These are phyloP conservation scores for Blastocystis sp. DNA, from an alignment of 352 stramenopile species.

Conservation along the genomic window DNA sequence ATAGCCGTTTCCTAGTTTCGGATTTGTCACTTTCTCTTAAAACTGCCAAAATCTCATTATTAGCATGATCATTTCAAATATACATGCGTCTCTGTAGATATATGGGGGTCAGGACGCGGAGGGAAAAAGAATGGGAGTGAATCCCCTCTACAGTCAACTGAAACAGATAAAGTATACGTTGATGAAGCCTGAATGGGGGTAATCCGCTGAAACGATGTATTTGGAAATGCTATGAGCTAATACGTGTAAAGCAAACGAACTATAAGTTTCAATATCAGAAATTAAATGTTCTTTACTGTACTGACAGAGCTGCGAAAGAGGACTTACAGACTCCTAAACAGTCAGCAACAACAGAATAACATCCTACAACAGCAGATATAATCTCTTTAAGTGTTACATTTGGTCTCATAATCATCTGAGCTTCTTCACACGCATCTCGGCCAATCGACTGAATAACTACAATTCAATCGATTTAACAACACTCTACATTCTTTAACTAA, in stretches of 20 bases:
- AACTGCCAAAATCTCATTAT: conserved; percentile 1
- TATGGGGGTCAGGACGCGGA: not conserved
- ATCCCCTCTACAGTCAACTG: not conserved
- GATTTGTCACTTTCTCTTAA: not conserved
- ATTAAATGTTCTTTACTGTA: not conserved
- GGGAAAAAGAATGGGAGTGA: not conserved
- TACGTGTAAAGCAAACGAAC: not conserved
- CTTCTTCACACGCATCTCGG: not conserved
- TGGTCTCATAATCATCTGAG: conserved; percentile 7
- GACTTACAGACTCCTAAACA: not conserved
- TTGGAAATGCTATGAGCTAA: not conserved
- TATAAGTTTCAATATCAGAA: not conserved
- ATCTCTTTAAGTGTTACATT: conserved; percentile 23
- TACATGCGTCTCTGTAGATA: not conserved
- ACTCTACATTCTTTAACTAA: not conserved
- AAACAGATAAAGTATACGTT: not conserved
- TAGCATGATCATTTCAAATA: not conserved
- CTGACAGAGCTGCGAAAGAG: not conserved
- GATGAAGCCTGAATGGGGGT: not conserved
- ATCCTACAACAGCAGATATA: not conserved
- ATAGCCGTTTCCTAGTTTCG: conserved; percentile 14
- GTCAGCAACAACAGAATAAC: not conserved
- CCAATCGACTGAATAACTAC: conserved; percentile 45
- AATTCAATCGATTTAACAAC: not conserved
- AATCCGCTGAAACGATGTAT: conserved; percentile 2